A percentile compares a stretch with the other conserved stretches of the same genome.
Evolutionary conservation across 2,329 filamentous ascomycete species (phyloP).

Genomic region (Fusarium goolgardi): DNA sequence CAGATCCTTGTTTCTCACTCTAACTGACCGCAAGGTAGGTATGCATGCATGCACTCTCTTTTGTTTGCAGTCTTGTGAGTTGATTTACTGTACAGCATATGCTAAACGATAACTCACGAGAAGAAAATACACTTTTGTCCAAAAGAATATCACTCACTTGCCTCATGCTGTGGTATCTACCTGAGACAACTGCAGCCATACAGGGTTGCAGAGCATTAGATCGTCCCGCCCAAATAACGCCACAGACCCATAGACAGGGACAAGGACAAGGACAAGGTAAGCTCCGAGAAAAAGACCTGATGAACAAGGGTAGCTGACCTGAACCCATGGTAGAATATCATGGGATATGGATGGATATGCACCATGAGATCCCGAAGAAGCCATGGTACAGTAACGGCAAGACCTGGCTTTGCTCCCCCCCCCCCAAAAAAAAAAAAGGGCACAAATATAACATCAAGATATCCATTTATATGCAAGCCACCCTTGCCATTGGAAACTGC

Average conservation of each 20-base stretch:
- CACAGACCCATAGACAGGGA: slow-evolving; percentile 2
- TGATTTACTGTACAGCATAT: background rate
- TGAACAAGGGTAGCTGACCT: background rate
- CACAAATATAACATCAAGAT: background rate
- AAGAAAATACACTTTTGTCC: background rate
- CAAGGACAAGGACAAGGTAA: background rate
- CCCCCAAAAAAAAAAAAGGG: no score
- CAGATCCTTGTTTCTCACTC: background rate
- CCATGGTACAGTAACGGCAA: background rate
- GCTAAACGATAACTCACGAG: background rate
- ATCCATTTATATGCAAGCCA: slow-evolving; percentile 4
- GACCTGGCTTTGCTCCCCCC: background rate
- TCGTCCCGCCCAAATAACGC: slow-evolving; percentile 5
- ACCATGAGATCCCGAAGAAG: background rate
- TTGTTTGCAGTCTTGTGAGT: background rate
- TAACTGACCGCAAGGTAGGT: background rate
- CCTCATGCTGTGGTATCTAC: slow-evolving; percentile 1
- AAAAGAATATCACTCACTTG: background rate
- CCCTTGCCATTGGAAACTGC: background rate
- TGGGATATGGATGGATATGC: background rate
- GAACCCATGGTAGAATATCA: background rate
- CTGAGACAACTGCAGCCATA: slow-evolving; percentile 4
- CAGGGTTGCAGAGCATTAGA: slow-evolving; percentile 2
- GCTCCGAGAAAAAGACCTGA: background rate
- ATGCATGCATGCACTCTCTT: no score